Conservation (phyloP, 2,329 filamentous ascomycete species). For the Fusarium nisikadoi region DNA sequence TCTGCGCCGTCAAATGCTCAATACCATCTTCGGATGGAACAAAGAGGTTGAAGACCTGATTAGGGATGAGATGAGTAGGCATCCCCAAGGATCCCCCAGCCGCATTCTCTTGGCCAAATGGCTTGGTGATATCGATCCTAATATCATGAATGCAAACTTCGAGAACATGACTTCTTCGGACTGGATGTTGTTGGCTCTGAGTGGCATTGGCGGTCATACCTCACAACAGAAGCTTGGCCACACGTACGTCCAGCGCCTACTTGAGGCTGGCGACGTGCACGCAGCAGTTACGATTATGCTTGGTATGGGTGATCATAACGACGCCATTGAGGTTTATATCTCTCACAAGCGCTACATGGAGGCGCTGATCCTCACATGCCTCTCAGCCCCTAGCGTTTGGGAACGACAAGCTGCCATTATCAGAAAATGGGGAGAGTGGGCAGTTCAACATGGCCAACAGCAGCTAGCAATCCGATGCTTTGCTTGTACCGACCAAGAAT, state of each 20-base stretch:
- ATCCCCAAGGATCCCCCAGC: conserved; percentile 77
- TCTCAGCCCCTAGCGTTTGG: conserved; percentile 88
- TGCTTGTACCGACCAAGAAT: conserved; percentile 87
- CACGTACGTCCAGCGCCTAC: conserved; percentile 87
- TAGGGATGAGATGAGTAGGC: conserved; percentile 82
- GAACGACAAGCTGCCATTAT: conserved; percentile 88
- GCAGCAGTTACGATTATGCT: conserved; percentile 93
- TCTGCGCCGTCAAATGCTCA: conserved; percentile 89
- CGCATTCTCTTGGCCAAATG: conserved; percentile 90
- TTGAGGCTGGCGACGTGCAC: conserved; percentile 91
- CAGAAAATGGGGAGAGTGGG: conserved; percentile 94
- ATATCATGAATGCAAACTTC: conserved; percentile 82
- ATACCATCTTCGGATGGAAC: conserved; percentile 94
- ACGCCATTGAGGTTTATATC: conserved; percentile 95
- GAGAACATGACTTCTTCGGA: conserved; percentile 92
- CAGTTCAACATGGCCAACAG: conserved; percentile 86
- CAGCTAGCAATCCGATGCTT: conserved; percentile 94
- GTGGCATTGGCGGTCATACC: conserved; percentile 78
- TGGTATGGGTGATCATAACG: conserved; percentile 89
- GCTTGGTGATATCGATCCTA: conserved; percentile 86
- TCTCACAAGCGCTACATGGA: conserved; percentile 94
- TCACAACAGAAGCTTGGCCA: conserved; percentile 92
- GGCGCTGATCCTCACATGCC: conserved; percentile 86
- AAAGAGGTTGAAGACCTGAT: conserved; percentile 84
- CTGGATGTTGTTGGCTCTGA: conserved; percentile 96